Percentiles rank a stretch among this genome's conserved stretches.
Evolutionary conservation across 2,329 filamentous ascomycete species (phyloP).

Genomic region (Pseudocercospora fuligena): DNA sequence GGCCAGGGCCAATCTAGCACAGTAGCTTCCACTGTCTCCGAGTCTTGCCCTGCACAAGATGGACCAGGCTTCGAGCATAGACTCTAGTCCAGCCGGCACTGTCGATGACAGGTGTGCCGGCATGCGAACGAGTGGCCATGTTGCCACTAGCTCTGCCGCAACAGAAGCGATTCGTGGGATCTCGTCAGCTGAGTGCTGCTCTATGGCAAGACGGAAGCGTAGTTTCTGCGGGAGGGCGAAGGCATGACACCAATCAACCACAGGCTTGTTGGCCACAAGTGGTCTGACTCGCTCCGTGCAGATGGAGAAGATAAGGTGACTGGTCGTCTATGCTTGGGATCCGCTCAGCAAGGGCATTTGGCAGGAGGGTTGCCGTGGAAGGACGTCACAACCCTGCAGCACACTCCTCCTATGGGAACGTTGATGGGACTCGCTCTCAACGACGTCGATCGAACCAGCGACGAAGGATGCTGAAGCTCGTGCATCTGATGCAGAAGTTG

Average conservation of each 20-base stretch:
- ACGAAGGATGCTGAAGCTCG: constrained; percentile 15
- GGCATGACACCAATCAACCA: constrained; percentile 27
- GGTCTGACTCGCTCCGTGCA: constrained; percentile 43
- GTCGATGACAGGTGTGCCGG: constrained; percentile 37
- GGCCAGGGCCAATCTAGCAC: constrained; percentile 45
- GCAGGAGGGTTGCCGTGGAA: constrained; percentile 6
- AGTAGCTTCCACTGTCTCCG: constrained; percentile 26
- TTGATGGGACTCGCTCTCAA: constrained; percentile 12
- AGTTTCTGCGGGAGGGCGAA: constrained; percentile 10
- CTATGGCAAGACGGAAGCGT: constrained; percentile 37
- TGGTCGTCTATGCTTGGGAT: constrained; percentile 44
- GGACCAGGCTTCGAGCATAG: constrained; percentile 44
- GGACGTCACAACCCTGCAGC: constrained; percentile 18
- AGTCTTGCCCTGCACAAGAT: constrained; percentile 40
- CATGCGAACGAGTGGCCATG: constrained; percentile 49
- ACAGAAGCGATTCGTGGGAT: constrained; percentile 47
- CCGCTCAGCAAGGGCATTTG: constrained; percentile 23
- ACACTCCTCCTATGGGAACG: constrained; percentile 13
- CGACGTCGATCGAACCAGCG: constrained; percentile 21
- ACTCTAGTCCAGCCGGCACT: constrained; percentile 32
- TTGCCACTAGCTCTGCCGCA: constrained; percentile 49
- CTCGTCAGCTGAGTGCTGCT: constrained; percentile 44
- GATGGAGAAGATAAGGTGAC: constrained; percentile 54
- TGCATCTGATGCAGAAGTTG: constrained; percentile 18
- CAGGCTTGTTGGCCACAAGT: constrained; percentile 20